Percentiles rank a stretch among this genome's conserved stretches.
These are phyloP conservation scores for Pseudocercospora pini-densiflorae DNA, from an alignment of 2,329 filamentous ascomycete genomes.

Conservation along the genomic window DNA sequence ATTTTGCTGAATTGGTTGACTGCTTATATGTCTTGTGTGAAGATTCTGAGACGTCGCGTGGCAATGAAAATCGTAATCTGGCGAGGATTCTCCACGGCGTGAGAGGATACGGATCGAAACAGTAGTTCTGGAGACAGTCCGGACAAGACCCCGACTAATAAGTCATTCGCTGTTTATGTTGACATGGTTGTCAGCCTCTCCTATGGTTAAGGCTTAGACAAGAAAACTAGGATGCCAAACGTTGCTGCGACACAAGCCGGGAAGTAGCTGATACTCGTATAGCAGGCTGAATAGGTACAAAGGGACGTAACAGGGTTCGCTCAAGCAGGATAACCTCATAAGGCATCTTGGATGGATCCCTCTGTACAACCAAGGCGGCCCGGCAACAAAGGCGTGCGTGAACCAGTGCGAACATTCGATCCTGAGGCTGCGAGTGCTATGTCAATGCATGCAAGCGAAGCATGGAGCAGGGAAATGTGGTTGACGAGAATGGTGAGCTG, in stretches of 20 bases:
- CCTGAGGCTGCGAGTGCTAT: conserved; percentile 1
- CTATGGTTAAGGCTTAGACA: background rate
- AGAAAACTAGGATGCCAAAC: background rate
- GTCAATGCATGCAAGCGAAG: conserved; percentile 4
- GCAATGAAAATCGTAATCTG: background rate
- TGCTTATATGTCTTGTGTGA: conserved; percentile 3
- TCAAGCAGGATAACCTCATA: conserved; percentile 8
- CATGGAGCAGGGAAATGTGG: conserved; percentile 1
- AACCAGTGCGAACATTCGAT: conserved; percentile 9
- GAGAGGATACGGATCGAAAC: background rate
- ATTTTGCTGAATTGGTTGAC: background rate
- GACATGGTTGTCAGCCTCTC: background rate
- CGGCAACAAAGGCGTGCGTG: background rate
- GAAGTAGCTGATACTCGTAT: background rate
- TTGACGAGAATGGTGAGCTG: conserved; percentile 1
- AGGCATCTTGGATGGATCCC: background rate
- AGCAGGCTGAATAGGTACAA: background rate
- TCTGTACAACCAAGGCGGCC: conserved; percentile 3
- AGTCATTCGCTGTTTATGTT: conserved; percentile 5
- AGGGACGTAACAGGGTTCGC: conserved; percentile 1
- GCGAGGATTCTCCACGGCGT: background rate
- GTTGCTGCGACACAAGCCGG: conserved; percentile 4
- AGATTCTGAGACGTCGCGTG: background rate
- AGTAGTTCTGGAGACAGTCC: background rate
- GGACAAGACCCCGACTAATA: conserved; percentile 1